phyloP scores from a whole-genome alignment of 495 filamentous ascomycete species.

The Neurospora tetraspora region DNA sequence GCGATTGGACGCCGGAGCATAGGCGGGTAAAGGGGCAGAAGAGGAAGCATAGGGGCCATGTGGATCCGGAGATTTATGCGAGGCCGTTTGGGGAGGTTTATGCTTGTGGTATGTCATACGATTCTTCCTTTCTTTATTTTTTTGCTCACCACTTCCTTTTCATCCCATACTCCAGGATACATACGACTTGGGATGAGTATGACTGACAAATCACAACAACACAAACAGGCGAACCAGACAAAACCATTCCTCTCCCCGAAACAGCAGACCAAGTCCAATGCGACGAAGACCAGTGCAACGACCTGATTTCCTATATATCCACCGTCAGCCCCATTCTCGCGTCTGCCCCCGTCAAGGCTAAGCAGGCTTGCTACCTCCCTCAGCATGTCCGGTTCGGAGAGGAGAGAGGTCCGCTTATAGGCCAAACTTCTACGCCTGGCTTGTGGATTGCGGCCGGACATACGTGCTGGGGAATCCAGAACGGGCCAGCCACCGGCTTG shows the following conservation, averaged over 20 bases:
- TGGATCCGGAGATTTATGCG: slow-evolving; percentile 88
- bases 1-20: slow-evolving; percentile 39
- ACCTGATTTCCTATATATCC: slow-evolving; percentile 73
- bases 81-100: slow-evolving; percentile 84
- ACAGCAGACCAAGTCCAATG: slow-evolving; percentile 68
- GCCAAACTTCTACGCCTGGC: slow-evolving; percentile 62
- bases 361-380: slow-evolving; percentile 94
- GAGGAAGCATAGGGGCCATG: slow-evolving; percentile 46
- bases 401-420: slow-evolving; percentile 63
- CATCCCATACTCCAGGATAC: background rate
- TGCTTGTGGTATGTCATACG: slow-evolving; percentile 50
- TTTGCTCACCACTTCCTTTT: background rate
- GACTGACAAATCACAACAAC: background rate
- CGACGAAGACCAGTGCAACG: slow-evolving; percentile 71
- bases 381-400: slow-evolving; percentile 49
- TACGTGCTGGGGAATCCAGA: slow-evolving; percentile 98
- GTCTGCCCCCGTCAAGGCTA: slow-evolving; percentile 64
- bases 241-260: slow-evolving; percentile 59
- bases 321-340: slow-evolving; percentile 68
- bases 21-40: slow-evolving; percentile 35
- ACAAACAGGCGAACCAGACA: slow-evolving; percentile 67
- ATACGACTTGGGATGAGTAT: background rate
- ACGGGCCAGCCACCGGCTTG: slow-evolving; percentile 84
- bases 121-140: background rate
- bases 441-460: slow-evolving; percentile 82